A percentile compares a stretch with the other conserved stretches of the same genome.
These are phyloP conservation scores for Gymnopilus junonius DNA, from an alignment of 768 basidiomycete genomes.

Conservation along the genomic window DNA sequence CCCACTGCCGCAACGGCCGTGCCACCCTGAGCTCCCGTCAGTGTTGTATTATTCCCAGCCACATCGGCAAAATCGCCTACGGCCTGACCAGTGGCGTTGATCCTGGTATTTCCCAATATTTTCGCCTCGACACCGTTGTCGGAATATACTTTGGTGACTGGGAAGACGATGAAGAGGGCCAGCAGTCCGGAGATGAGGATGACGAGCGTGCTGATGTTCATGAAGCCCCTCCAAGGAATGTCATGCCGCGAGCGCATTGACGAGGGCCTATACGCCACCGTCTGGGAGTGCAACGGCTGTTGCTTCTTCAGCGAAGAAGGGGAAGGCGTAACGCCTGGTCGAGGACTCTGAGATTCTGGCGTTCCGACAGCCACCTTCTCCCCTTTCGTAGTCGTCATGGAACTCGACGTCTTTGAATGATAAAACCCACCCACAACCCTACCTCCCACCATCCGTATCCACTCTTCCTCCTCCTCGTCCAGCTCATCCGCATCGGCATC, in stretches of 20 bases:
- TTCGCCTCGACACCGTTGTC: slow-evolving; percentile 38
- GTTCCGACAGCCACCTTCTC: neutral
- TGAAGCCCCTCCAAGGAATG: slow-evolving; percentile 38
- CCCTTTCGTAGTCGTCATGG: neutral
- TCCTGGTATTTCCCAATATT: slow-evolving; percentile 60
- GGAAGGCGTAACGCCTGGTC: neutral
- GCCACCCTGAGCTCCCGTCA: neutral
- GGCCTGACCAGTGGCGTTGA: slow-evolving; percentile 73
- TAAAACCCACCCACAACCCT: slow-evolving; percentile 4
- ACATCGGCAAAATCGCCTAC: slow-evolving; percentile 13
- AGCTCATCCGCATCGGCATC: slow-evolving; percentile 25
- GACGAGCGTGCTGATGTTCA: slow-evolving; percentile 69
- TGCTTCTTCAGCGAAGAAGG: neutral
- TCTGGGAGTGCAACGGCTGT: neutral
- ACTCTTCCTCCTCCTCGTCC: slow-evolving; percentile 22
- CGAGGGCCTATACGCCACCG: neutral
- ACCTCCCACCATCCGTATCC: slow-evolving; percentile 7
- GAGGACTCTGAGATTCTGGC: neutral
- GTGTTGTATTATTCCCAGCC: neutral
- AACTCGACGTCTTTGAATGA: neutral
- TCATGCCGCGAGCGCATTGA: neutral
- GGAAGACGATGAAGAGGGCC: slow-evolving; percentile 77
- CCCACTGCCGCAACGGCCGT: neutral
- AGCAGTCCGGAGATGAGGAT: slow-evolving; percentile 62
- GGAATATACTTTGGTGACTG: slow-evolving; percentile 53